Conservation (phyloP, 139 green algal genomes). For the Yamagishiella unicocca region DNA sequence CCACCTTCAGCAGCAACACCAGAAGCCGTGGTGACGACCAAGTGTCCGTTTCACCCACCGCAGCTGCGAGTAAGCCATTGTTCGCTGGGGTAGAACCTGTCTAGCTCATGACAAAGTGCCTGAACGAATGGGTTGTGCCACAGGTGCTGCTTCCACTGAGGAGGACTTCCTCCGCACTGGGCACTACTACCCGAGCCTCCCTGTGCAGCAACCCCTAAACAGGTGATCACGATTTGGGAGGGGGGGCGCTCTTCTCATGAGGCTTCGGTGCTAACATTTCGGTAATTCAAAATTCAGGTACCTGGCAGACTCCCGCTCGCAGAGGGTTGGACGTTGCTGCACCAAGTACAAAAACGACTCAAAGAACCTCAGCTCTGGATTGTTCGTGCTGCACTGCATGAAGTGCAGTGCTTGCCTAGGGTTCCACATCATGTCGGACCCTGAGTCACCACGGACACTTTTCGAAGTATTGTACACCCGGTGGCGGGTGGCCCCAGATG, state of each 20-base stretch:
- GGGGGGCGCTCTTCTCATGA: background rate
- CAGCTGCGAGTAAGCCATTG: too few species aligned
- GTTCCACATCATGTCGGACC: background rate
- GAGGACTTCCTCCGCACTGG: background rate
- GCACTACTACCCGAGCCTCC: background rate
- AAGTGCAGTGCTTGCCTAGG: background rate
- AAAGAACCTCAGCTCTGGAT: background rate
- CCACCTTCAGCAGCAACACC: too few species aligned
- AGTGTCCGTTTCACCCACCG: too few species aligned
- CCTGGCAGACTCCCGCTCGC: background rate
- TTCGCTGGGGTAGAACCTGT: too few species aligned
- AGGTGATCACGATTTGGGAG: background rate
- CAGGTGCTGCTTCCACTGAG: too few species aligned
- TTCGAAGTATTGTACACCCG: conserved; percentile 1
- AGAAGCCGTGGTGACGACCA: too few species aligned
- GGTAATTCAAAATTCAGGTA: background rate
- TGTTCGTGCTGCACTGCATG: conserved; percentile 13
- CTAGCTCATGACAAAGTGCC: too few species aligned
- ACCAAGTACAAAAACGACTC: conserved; percentile 13
- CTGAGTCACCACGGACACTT: background rate
- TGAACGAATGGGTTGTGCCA: too few species aligned
- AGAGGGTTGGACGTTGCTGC: background rate
- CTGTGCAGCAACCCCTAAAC: background rate
- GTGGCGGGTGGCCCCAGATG: background rate
- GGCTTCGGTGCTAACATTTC: background rate